Evolutionary conservation across 768 basidiomycete genomes (phyloP).

Genomic region (Polyporus arcularius): DNA sequence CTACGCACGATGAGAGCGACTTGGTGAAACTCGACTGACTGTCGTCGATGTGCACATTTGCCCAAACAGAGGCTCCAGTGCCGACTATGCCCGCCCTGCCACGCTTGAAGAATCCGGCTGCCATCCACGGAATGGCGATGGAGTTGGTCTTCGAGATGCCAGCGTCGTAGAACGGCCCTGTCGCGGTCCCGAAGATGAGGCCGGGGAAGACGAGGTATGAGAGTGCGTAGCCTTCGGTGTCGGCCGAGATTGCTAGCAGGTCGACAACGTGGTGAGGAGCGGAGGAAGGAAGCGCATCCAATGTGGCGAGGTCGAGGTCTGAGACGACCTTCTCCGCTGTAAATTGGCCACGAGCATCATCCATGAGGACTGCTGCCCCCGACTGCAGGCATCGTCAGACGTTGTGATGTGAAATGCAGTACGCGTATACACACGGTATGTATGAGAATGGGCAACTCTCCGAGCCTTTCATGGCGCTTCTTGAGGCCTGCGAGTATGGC

Average conservation of each 20-base stretch:
- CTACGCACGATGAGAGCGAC: slow-evolving; percentile 32
- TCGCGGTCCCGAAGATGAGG: slow-evolving; percentile 61
- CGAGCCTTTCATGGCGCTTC: slow-evolving; percentile 42
- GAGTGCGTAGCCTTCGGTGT: slow-evolving; percentile 50
- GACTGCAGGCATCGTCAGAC: slow-evolving; percentile 2
- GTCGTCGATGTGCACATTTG: slow-evolving; percentile 48
- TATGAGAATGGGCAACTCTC: slow-evolving; percentile 48
- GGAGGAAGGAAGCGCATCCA: slow-evolving; percentile 48
- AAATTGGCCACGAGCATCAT: slow-evolving; percentile 46
- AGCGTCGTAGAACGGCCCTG: slow-evolving; percentile 45
- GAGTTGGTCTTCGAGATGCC: slow-evolving; percentile 57
- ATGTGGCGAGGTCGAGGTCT: slow-evolving; percentile 47
- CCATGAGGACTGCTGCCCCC: slow-evolving; percentile 41
- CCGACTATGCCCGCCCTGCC: slow-evolving; percentile 55
- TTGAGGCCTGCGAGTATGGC: slow-evolving; percentile 56
- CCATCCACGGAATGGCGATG: slow-evolving; percentile 53
- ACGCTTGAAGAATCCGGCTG: slow-evolving; percentile 42
- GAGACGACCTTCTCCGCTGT: slow-evolving; percentile 44
- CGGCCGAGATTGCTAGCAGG: slow-evolving; percentile 45
- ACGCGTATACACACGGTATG: slow-evolving; percentile 51
- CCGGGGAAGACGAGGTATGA: slow-evolving; percentile 55
- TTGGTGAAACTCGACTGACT: neutral
- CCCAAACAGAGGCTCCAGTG: slow-evolving; percentile 57
- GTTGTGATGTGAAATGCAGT: neutral
- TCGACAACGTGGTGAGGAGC: slow-evolving; percentile 55